phyloP scores from a whole-genome alignment of 2,329 filamentous ascomycete genomes.

The Colletotrichum paranaense region DNA sequence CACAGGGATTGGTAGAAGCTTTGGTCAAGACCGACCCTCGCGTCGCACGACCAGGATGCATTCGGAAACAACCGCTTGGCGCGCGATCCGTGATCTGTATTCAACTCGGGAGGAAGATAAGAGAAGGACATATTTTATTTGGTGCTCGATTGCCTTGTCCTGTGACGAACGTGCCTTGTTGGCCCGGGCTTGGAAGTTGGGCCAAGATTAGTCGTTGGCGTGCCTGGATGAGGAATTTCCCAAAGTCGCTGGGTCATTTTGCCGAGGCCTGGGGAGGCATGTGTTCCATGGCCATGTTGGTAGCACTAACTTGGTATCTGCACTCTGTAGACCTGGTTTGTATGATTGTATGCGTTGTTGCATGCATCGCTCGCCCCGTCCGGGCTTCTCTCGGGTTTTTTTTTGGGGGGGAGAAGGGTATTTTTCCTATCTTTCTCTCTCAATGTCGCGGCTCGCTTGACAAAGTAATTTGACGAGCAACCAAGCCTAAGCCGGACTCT shows the following conservation, averaged over 20 bases:
- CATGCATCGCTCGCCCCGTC: background rate
- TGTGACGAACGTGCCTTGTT: background rate
- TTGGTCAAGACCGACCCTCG: conserved; percentile 34
- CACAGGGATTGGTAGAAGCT: conserved; percentile 30
- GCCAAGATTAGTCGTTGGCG: background rate
- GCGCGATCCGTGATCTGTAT: conserved; percentile 29
- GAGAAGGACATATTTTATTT: background rate
- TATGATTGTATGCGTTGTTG: no score
- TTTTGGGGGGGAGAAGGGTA: background rate
- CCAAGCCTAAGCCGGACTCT: background rate
- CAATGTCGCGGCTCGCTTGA: background rate
- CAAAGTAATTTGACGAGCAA: background rate
- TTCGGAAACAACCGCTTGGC: conserved; percentile 35
- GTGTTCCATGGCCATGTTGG: background rate
- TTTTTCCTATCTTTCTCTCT: background rate
- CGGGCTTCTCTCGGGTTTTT: background rate
- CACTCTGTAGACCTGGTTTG: no score
- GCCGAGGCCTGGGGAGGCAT: conserved; percentile 20
- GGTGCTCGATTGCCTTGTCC: no score
- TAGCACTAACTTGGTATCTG: no score
- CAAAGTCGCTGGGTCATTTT: conserved; percentile 14
- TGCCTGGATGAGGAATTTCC: background rate
- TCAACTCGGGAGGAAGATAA: background rate
- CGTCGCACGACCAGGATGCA: conserved; percentile 32
- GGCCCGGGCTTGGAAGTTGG: background rate